Evolutionary conservation across 2,329 filamentous ascomycete genomes (phyloP).

Genomic region (Lachnellula occidentalis): DNA sequence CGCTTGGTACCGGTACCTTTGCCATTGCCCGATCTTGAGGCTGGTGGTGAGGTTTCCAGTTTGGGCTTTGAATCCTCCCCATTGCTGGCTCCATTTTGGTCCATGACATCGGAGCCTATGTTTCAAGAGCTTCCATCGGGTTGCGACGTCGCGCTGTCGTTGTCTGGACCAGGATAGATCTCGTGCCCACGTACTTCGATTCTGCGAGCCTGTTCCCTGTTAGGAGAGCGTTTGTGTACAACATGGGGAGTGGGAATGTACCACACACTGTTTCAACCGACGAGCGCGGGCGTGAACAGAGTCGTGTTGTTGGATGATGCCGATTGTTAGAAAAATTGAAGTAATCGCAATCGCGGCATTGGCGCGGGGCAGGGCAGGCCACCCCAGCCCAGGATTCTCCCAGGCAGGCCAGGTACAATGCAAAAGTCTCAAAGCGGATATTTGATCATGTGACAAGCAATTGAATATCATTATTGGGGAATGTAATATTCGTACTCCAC

Average conservation of each 20-base stretch:
- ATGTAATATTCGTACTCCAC: background rate
- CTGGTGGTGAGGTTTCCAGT: constrained; percentile 24
- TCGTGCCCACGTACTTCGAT: background rate
- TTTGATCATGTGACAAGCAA: constrained; percentile 13
- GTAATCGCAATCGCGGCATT: constrained; percentile 6
- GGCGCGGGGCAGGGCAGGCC: constrained; percentile 8
- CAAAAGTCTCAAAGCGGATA: constrained; percentile 5
- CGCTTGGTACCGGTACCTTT: constrained; percentile 63
- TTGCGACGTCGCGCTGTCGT: constrained; percentile 24
- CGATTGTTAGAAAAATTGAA: background rate
- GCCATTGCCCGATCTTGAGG: constrained; percentile 23
- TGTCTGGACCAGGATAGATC: constrained; percentile 5
- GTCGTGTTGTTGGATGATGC: background rate
- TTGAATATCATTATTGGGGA: constrained; percentile 7
- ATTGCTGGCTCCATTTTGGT: constrained; percentile 31
- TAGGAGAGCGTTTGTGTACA: background rate
- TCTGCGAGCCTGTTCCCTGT: constrained; percentile 1
- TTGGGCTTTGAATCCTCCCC: constrained; percentile 29
- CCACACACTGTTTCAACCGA: background rate
- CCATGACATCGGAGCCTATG: constrained; percentile 32
- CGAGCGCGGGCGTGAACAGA: background rate
- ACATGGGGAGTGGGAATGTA: background rate
- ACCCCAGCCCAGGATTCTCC: background rate
- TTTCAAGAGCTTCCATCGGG: constrained; percentile 31
- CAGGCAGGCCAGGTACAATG: constrained; percentile 3